These are phyloP conservation scores for Diaporthe sp. DNA, from an alignment of 2,329 filamentous ascomycete species.

Conservation along the genomic window DNA sequence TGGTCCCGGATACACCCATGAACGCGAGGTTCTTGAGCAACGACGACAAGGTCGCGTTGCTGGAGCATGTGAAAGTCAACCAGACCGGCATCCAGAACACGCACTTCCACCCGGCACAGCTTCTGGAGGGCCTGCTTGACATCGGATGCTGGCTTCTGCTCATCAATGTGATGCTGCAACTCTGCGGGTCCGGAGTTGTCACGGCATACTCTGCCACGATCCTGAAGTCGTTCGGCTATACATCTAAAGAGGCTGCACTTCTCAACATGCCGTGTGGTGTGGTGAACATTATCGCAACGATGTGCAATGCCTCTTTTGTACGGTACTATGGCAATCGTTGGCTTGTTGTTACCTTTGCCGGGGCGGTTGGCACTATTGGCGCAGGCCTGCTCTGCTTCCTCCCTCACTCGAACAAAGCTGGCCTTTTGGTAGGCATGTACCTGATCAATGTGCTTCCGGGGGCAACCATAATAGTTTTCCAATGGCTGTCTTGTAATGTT, in stretches of 20 bases:
- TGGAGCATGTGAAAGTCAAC: conserved; percentile 40
- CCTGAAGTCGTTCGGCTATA: conserved; percentile 18
- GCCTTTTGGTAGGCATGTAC: neutral
- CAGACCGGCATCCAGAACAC: conserved; percentile 34
- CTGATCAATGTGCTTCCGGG: conserved; percentile 17
- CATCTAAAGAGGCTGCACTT: conserved; percentile 34
- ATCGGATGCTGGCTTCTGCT: conserved; percentile 40
- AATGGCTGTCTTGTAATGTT: conserved; percentile 12
- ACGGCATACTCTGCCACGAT: conserved; percentile 19
- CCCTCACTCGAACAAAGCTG: conserved; percentile 7
- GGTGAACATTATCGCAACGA: conserved; percentile 4
- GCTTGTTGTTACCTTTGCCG: neutral
- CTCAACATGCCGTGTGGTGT: conserved; percentile 37
- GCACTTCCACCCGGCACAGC: conserved; percentile 32
- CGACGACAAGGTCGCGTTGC: conserved; percentile 40
- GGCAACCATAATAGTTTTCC: conserved; percentile 12
- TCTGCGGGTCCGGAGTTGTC: conserved; percentile 39
- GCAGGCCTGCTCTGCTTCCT: conserved; percentile 15
- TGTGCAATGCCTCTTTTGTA: conserved; percentile 12
- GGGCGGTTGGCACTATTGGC: neutral
- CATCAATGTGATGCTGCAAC: conserved; percentile 35
- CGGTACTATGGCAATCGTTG: neutral
- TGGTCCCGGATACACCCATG: conserved; percentile 36
- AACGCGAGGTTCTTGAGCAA: conserved; percentile 37
- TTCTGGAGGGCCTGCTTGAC: conserved; percentile 33